Percentiles rank a stretch among this genome's conserved stretches.
Evolutionary conservation across 441 rosid genomes (phyloP).

Genomic region (Eutrema salsugineum): DNA sequence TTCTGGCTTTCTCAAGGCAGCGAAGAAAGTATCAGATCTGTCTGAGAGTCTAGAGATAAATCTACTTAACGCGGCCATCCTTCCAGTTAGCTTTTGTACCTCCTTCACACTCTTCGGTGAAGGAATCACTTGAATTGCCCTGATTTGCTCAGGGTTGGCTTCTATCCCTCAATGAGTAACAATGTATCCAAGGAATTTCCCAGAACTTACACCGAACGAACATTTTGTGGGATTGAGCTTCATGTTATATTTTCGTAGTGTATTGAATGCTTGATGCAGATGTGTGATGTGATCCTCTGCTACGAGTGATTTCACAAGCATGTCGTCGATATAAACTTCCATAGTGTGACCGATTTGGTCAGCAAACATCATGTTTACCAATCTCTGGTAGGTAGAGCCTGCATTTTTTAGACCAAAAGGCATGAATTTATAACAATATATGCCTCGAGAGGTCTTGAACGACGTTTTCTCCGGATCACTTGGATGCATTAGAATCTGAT

Average conservation of each 20-base stretch:
- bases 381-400: too few relatives aligned
- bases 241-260: background rate
- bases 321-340: background rate
- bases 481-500: too few relatives aligned
- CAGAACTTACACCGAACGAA: background rate
- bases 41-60: background rate
- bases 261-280: background rate
- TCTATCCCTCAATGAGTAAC: too few relatives aligned
- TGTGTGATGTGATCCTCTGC: background rate
- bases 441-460: too few relatives aligned
- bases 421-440: too few relatives aligned
- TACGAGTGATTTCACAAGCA: background rate
- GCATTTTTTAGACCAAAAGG: too few relatives aligned
- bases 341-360: background rate
- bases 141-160: background rate
- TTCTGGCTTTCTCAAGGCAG: too few relatives aligned
- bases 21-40: background rate
- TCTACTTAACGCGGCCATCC: background rate
- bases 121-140: background rate
- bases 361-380: too few relatives aligned
- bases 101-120: background rate
- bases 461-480: too few relatives aligned
- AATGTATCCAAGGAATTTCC: background rate
- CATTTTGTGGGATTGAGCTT: background rate
- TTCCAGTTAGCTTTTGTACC: background rate